Evolutionary conservation across 2,329 filamentous ascomycete species (phyloP).

Genomic region (Exophiala spinifera): DNA sequence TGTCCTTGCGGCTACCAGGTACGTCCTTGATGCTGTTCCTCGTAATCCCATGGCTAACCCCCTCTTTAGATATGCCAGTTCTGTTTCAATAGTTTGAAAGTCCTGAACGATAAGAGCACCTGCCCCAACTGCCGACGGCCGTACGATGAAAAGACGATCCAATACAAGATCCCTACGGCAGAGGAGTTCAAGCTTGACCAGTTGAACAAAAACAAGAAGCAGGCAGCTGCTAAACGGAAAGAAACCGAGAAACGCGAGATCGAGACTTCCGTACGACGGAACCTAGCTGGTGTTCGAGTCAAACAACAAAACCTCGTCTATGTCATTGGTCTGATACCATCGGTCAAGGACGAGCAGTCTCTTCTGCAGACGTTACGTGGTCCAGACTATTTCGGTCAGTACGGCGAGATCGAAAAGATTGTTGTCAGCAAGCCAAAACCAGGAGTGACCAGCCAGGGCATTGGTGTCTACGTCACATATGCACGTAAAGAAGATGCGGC

Average conservation of each 20-base stretch:
- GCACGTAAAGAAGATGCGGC: slow-evolving; percentile 86
- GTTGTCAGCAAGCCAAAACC: slow-evolving; percentile 96
- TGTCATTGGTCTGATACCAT: slow-evolving; percentile 89
- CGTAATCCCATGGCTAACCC: not conserved
- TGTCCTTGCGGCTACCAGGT: slow-evolving; percentile 99
- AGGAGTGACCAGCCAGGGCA: slow-evolving; percentile 68
- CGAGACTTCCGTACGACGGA: slow-evolving; percentile 92
- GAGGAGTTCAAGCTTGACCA: slow-evolving; percentile 60
- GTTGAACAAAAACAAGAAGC: slow-evolving; percentile 56
- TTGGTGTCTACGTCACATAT: slow-evolving; percentile 98
- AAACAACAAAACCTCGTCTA: slow-evolving; percentile 99
- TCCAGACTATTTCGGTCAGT: slow-evolving; percentile 93
- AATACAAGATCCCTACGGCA: slow-evolving; percentile 90
- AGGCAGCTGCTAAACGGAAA: slow-evolving; percentile 83
- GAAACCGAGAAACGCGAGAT: slow-evolving; percentile 95
- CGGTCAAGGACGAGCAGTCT: slow-evolving; percentile 80
- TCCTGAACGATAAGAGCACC: slow-evolving; percentile 86
- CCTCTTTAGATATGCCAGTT: slow-evolving; percentile 86
- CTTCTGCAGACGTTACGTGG: slow-evolving; percentile 86
- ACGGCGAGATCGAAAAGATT: slow-evolving; percentile 97
- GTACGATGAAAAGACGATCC: slow-evolving; percentile 95
- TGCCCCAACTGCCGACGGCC: slow-evolving; percentile 95
- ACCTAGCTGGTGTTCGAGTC: slow-evolving; percentile 89
- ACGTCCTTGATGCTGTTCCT: slow-evolving; percentile 33
- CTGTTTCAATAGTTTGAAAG: slow-evolving; percentile 99